A percentile compares a stretch with the other conserved stretches of the same genome.
Conservation (phyloP, 2,329 filamentous ascomycete species). For the Venturiaceae sp. region DNA sequence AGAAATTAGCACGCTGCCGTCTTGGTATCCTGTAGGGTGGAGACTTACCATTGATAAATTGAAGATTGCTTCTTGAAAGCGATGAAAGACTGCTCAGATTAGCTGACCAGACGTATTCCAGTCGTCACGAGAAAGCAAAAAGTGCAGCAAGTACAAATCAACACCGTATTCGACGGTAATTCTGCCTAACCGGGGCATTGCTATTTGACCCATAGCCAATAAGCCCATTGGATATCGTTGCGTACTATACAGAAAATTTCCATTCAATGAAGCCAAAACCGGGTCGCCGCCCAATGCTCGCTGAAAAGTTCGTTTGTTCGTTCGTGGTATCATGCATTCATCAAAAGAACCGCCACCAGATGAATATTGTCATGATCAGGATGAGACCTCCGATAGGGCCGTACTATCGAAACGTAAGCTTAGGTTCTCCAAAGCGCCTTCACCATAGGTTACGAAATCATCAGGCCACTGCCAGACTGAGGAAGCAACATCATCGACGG, state of each 20-base stretch:
- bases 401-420: constrained; percentile 45
- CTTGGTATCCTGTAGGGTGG: neutral
- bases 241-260: neutral
- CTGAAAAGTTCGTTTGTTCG: neutral
- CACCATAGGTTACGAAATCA: neutral
- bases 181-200: neutral
- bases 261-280: neutral
- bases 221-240: neutral
- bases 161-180: neutral
- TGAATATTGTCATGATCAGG: constrained; percentile 73
- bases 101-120: neutral
- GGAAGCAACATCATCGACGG: neutral
- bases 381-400: constrained; percentile 77
- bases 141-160: neutral
- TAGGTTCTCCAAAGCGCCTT: constrained; percentile 11
- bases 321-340: neutral
- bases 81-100: neutral
- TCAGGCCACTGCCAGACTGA: neutral
- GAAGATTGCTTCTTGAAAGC: neutral
- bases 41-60: neutral
- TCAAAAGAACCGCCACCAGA: constrained; percentile 90
- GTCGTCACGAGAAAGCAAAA: neutral
- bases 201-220: neutral
- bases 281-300: neutral
- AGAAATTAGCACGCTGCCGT: neutral